phyloP scores from a whole-genome alignment of 345 rosid genomes.

The Eucalyptus virginea region DNA sequence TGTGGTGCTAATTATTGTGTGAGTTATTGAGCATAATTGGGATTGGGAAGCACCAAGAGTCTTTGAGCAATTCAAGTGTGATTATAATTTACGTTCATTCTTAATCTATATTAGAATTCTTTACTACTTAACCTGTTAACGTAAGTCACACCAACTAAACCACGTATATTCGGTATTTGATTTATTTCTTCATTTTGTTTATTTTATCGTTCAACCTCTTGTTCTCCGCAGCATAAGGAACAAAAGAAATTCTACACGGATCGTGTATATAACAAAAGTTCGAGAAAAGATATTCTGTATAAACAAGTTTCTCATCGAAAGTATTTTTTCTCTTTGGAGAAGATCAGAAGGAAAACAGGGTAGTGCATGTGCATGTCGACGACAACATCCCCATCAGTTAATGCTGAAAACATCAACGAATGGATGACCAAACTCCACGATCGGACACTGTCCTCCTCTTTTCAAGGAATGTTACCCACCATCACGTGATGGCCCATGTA shows the following conservation, averaged over 20 bases:
- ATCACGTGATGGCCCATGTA: not conserved
- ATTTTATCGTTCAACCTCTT: not conserved
- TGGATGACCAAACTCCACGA: slow-evolving; percentile 20
- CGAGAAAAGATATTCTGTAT: not conserved
- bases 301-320: not conserved
- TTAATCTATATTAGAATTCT: not conserved
- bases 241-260: not conserved
- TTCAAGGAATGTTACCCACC: not conserved
- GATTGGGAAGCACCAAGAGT: not conserved
- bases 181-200: too few species aligned
- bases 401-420: not conserved
- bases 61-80: not conserved
- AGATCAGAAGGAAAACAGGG: not conserved
- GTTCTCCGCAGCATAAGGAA: not conserved
- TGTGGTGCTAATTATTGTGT: not conserved
- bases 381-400: not conserved
- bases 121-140: not conserved
- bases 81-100: too few species aligned
- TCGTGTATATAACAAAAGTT: not conserved
- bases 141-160: not conserved
- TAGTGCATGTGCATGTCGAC: not conserved
- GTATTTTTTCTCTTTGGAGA: not conserved
- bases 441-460: slow-evolving; percentile 10
- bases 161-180: too few species aligned
- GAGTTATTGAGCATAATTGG: not conserved